A percentile compares a stretch with the other conserved stretches of the same genome.
Conservation (phyloP, 1,284 basidiomycete genomes). For the Lentinula novae-zelandiae region DNA sequence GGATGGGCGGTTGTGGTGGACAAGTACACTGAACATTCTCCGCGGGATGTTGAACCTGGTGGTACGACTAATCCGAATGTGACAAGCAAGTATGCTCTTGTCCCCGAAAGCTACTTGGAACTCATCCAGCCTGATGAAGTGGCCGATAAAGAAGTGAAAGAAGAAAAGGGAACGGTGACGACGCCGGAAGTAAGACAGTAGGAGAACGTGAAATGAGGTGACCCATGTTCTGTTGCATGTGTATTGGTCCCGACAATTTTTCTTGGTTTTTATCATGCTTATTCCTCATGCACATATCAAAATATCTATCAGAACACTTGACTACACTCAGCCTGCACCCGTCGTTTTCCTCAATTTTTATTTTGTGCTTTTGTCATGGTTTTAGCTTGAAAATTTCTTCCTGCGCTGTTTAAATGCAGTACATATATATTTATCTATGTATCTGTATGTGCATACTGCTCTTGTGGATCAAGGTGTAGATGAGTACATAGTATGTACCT, state of each 20-base stretch:
- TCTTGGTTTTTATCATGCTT: background rate
- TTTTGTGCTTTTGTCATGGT: background rate
- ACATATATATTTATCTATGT: background rate
- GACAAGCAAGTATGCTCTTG: conserved; percentile 46
- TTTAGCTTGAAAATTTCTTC: background rate
- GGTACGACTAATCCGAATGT: conserved; percentile 24
- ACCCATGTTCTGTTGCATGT: background rate
- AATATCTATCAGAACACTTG: too few species aligned
- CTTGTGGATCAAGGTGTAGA: background rate
- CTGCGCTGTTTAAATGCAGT: background rate
- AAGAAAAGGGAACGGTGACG: background rate
- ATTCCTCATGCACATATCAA: background rate
- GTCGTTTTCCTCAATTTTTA: background rate
- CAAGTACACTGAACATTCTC: background rate
- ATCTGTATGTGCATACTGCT: background rate
- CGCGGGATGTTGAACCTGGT: background rate
- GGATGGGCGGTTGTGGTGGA: conserved; percentile 64
- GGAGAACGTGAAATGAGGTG: background rate
- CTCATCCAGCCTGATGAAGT: conserved; percentile 37
- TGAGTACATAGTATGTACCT: background rate
- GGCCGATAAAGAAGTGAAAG: conserved; percentile 21
- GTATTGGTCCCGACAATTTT: background rate
- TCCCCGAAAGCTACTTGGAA: conserved; percentile 68
- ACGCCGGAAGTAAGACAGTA: background rate
- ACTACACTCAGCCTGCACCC: background rate